phyloP scores from a whole-genome alignment of 2,329 filamentous ascomycete species.

The Fusarium tricinctum region DNA sequence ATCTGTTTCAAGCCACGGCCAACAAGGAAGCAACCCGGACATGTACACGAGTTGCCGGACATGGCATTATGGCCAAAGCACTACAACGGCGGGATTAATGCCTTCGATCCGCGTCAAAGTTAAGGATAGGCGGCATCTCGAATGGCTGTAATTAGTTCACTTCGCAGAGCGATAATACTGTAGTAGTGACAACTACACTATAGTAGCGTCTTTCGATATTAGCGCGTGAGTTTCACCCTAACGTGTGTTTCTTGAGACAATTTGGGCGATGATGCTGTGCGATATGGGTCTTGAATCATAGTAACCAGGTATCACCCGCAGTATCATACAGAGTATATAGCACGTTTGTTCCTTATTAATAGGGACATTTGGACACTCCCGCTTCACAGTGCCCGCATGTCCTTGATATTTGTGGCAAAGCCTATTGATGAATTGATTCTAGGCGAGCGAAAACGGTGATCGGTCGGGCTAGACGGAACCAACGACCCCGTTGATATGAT shows the following conservation, averaged over 20 bases:
- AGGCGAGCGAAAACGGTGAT: neutral
- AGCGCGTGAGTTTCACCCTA: slow-evolving; percentile 18
- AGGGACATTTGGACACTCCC: slow-evolving; percentile 7
- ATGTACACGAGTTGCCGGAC: slow-evolving; percentile 1
- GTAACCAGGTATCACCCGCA: slow-evolving; percentile 2
- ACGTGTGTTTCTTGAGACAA: slow-evolving; percentile 3
- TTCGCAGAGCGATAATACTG: neutral
- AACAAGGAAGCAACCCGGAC: neutral
- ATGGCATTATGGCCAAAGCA: neutral
- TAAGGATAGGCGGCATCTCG: slow-evolving; percentile 22
- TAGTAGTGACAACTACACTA: slow-evolving; percentile 1
- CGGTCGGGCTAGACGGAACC: neutral
- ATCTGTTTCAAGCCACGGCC: slow-evolving; percentile 14
- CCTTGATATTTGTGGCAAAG: neutral
- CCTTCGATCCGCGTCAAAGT: slow-evolving; percentile 22
- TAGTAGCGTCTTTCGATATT: slow-evolving; percentile 10
- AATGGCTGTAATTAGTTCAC: neutral
- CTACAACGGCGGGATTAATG: neutral
- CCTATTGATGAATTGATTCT: neutral
- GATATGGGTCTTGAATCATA: slow-evolving; percentile 13
- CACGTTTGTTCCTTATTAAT: slow-evolving; percentile 5
- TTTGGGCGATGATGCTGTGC: neutral
- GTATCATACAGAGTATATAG: neutral
- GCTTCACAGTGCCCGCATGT: neutral
- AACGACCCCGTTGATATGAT: neutral